phyloP scores from a whole-genome alignment of 805 yeast species.

The Brettanomyces nanus region DNA sequence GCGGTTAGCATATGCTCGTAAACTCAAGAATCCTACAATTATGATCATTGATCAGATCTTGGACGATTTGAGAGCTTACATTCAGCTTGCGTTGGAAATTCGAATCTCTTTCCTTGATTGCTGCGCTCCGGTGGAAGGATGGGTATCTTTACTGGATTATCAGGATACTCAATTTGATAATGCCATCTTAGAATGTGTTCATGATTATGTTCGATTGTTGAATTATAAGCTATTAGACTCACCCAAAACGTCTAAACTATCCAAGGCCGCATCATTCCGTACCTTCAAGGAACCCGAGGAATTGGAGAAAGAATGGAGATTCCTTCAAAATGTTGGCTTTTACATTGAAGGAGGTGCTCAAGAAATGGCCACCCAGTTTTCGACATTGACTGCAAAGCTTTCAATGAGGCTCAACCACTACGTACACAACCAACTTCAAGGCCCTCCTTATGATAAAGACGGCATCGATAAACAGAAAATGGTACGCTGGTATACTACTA shows the following conservation, averaged over 20 bases:
- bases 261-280: slow-evolving; percentile 57
- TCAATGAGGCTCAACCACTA: slow-evolving; percentile 62
- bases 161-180: slow-evolving; percentile 56
- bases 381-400: slow-evolving; percentile 56
- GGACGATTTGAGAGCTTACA: slow-evolving; percentile 72
- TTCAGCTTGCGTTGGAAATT: slow-evolving; percentile 66
- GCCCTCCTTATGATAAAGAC: slow-evolving; percentile 39
- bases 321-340: slow-evolving; percentile 67
- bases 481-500: slow-evolving; percentile 58
- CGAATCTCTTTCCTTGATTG: slow-evolving; percentile 59
- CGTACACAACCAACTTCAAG: slow-evolving; percentile 61
- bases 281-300: slow-evolving; percentile 91
- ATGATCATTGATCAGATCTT: slow-evolving; percentile 95
- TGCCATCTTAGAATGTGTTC: slow-evolving; percentile 64
- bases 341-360: slow-evolving; percentile 75
- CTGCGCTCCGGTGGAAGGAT: slow-evolving; percentile 51
- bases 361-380: slow-evolving; percentile 71
- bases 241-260: slow-evolving; percentile 36
- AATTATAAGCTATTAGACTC: slow-evolving; percentile 75
- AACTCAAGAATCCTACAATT: slow-evolving; percentile 77
- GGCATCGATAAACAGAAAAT: slow-evolving; percentile 31
- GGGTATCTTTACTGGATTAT: slow-evolving; percentile 57
- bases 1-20: slow-evolving; percentile 69
- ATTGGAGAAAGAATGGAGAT: slow-evolving; percentile 73
- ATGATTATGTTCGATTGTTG: slow-evolving; percentile 60